Conservation (phyloP, 495 filamentous ascomycete species). For the Penicillium simplicissimum region DNA sequence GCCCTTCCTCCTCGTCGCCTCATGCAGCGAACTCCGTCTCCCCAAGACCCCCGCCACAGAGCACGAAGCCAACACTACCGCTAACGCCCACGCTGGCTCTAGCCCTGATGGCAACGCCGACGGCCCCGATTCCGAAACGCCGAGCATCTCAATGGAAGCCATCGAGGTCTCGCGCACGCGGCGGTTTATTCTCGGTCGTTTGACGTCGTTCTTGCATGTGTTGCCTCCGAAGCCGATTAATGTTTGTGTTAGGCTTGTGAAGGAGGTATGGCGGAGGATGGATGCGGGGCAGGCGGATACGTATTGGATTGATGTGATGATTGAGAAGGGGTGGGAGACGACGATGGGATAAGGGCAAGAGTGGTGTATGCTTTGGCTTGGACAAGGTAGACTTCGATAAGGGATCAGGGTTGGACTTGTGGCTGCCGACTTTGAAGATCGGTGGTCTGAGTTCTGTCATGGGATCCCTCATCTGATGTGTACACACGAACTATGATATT, state of each 20-base stretch:
- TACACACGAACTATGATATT: neutral
- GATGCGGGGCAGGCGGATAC: conserved; percentile 42
- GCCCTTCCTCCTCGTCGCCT: conserved; percentile 54
- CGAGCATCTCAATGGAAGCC: conserved; percentile 45
- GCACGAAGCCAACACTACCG: too few species aligned
- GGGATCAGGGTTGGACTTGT: neutral
- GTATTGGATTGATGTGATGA: conserved; percentile 61
- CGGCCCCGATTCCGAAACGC: conserved; percentile 20
- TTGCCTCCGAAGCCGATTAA: conserved; percentile 56
- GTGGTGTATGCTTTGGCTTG: too few species aligned
- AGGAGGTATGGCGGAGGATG: conserved; percentile 53
- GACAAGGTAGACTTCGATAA: neutral
- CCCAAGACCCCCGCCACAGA: conserved; percentile 14
- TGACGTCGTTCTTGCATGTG: conserved; percentile 48
- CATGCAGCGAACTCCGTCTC: conserved; percentile 51
- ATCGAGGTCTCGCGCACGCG: conserved; percentile 49
- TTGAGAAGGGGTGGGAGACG: conserved; percentile 58
- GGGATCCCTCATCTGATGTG: neutral
- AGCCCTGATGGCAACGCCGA: neutral
- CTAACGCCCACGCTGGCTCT: neutral
- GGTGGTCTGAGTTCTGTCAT: neutral
- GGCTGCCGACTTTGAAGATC: neutral
- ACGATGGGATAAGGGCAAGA: conserved; percentile 49
- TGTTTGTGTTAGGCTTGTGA: conserved; percentile 48
- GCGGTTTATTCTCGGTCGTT: conserved; percentile 47